These are phyloP conservation scores for Choanephora cucurbitarum DNA, from an alignment of 371 early-diverging fungal genomes.

Conservation along the genomic window DNA sequence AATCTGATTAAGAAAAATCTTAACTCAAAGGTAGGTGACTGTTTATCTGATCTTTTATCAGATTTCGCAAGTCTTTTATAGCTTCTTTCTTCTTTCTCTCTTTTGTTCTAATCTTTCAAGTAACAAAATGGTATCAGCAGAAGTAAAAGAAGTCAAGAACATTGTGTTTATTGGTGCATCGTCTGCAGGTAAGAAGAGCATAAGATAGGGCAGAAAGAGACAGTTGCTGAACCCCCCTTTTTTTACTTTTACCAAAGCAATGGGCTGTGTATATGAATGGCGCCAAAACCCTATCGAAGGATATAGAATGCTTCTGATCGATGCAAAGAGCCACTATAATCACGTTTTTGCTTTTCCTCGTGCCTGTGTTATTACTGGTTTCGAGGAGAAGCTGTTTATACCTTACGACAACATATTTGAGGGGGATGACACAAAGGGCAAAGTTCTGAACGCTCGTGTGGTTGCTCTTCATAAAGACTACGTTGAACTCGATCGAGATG, in stretches of 20 bases:
- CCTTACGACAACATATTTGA: slow-evolving; percentile 55
- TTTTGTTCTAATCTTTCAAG: not conserved
- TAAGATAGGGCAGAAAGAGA: not conserved
- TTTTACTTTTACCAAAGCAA: slow-evolving; percentile 21
- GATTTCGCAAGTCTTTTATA: not conserved
- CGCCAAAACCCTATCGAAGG: slow-evolving; percentile 34
- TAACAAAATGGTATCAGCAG: slow-evolving; percentile 11
- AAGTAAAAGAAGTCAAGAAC: slow-evolving; percentile 36
- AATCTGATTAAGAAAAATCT: too few species aligned
- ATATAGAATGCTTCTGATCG: slow-evolving; percentile 60
- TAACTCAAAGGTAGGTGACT: not conserved
- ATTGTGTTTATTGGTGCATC: slow-evolving; percentile 60
- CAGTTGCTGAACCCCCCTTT: not conserved
- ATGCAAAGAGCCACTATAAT: slow-evolving; percentile 60
- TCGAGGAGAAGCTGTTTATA: slow-evolving; percentile 62
- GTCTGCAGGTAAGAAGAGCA: slow-evolving; percentile 39
- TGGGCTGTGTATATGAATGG: slow-evolving; percentile 39
- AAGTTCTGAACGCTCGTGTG: slow-evolving; percentile 55
- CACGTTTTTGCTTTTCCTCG: slow-evolving; percentile 70
- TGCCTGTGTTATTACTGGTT: slow-evolving; percentile 57
- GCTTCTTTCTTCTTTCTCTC: not conserved
- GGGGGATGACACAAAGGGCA: slow-evolving; percentile 47
- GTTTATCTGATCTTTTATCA: not conserved
- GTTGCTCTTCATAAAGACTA: slow-evolving; percentile 47
- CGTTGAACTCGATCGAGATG: slow-evolving; percentile 56